Conservation (phyloP, 306 rosid species). For the Fragaria nilgerrensis region DNA sequence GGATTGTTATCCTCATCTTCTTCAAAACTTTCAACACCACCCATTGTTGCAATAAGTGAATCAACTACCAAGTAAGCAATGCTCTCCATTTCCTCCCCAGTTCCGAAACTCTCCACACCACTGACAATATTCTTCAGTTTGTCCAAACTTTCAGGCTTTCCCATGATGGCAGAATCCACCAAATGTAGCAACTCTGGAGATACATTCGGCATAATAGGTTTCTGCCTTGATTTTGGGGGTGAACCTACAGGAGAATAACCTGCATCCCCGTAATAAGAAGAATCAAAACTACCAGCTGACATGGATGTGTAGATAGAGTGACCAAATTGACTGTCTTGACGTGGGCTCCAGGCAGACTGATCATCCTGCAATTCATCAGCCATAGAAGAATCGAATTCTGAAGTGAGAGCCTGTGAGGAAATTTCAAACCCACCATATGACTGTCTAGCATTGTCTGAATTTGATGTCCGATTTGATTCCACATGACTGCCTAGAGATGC, state of each 20-base stretch:
- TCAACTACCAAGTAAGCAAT: constrained; percentile 78
- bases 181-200: constrained; percentile 93
- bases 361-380: constrained; percentile 45
- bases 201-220: constrained; percentile 56
- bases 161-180: constrained; percentile 99
- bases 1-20: constrained; percentile 90
- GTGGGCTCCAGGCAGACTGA: constrained; percentile 40
- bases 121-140: constrained; percentile 83
- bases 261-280: constrained; percentile 36
- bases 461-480: constrained; percentile 41
- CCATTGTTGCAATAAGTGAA: constrained; percentile 97
- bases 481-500: constrained; percentile 24
- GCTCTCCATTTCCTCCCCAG: constrained; percentile 66
- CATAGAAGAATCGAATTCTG: constrained; percentile 45
- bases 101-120: constrained; percentile 72
- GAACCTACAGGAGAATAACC: constrained; percentile 59
- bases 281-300: constrained; percentile 50
- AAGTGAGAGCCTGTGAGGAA: constrained; percentile 37
- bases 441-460: constrained; percentile 46
- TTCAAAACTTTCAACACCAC: constrained; percentile 98
- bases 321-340: constrained; percentile 42
- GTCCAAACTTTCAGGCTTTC: constrained; percentile 88
- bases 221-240: constrained; percentile 56
- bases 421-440: constrained; percentile 46
- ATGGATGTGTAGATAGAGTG: constrained; percentile 42